Percentiles rank a stretch among this genome's conserved stretches.
Conservation (phyloP, 306 rosid genomes). For the Cajanus cajan region DNA sequence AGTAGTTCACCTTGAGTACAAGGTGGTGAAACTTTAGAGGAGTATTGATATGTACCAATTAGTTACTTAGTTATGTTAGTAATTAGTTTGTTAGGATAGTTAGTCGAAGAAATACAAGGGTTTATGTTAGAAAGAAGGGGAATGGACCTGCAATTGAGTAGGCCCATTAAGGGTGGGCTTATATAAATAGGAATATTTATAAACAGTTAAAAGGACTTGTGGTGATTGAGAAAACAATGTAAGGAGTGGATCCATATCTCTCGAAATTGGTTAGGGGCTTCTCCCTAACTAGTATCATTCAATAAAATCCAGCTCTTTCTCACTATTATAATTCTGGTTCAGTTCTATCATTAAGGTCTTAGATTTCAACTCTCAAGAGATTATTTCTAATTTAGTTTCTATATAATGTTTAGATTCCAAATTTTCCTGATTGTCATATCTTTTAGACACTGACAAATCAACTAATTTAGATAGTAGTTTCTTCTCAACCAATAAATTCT, state of each 20-base stretch:
- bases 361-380: slow-evolving; percentile 5
- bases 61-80: not conserved
- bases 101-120: not conserved
- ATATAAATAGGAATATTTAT: not conserved
- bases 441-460: not conserved
- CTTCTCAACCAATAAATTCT: not conserved
- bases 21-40: not conserved
- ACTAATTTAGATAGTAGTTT: not conserved
- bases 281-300: not conserved
- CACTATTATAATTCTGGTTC: not conserved
- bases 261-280: not conserved
- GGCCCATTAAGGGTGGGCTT: not conserved
- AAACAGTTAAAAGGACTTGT: not conserved
- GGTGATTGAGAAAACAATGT: not conserved
- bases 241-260: not conserved
- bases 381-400: not conserved
- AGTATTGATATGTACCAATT: not conserved
- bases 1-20: not conserved
- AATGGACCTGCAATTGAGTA: not conserved
- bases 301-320: not conserved
- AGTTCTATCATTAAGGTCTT: not conserved
- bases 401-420: not conserved
- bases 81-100: not conserved
- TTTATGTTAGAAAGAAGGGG: not conserved
- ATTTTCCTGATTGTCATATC: not conserved